These are phyloP conservation scores for Geoglossum cookeanum DNA, from an alignment of 2,329 filamentous ascomycete species.

Conservation along the genomic window DNA sequence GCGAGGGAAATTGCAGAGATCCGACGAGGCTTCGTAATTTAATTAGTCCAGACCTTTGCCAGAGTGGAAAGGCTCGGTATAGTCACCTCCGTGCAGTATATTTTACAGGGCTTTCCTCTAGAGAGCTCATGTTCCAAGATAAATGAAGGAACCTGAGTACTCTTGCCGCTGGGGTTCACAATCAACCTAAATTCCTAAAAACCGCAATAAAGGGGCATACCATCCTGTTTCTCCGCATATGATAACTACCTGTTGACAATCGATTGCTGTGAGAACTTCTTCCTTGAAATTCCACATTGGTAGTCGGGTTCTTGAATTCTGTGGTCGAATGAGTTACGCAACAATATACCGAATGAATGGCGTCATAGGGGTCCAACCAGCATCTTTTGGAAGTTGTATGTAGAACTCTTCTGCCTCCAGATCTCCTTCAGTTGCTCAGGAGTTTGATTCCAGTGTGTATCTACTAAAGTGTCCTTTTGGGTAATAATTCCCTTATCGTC, in stretches of 20 bases:
- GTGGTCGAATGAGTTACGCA: conserved; percentile 4
- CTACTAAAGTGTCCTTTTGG: background rate
- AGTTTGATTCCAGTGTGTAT: conserved; percentile 8
- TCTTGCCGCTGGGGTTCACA: conserved; percentile 44
- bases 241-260: conserved; percentile 69
- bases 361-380: conserved; percentile 24
- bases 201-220: conserved; percentile 12
- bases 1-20: conserved; percentile 94
- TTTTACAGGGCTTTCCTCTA: conserved; percentile 64
- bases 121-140: conserved; percentile 76
- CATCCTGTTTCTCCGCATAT: conserved; percentile 94
- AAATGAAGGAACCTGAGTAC: conserved; percentile 90
- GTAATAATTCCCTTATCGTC: conserved; percentile 20
- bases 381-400: conserved; percentile 55
- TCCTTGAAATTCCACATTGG: conserved; percentile 78
- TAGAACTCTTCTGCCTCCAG: conserved; percentile 32
- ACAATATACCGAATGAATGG: background rate
- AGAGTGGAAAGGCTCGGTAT: background rate
- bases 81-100: conserved; percentile 65
- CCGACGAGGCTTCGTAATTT: conserved; percentile 40
- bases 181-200: background rate
- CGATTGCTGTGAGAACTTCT: conserved; percentile 58
- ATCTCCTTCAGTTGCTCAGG: conserved; percentile 27
- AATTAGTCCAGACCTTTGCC: background rate
- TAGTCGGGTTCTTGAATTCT: conserved; percentile 50